Percentiles rank a stretch among this genome's conserved stretches.
phyloP scores from a whole-genome alignment of 2,329 filamentous ascomycete species.

The Mariannaea sp. region DNA sequence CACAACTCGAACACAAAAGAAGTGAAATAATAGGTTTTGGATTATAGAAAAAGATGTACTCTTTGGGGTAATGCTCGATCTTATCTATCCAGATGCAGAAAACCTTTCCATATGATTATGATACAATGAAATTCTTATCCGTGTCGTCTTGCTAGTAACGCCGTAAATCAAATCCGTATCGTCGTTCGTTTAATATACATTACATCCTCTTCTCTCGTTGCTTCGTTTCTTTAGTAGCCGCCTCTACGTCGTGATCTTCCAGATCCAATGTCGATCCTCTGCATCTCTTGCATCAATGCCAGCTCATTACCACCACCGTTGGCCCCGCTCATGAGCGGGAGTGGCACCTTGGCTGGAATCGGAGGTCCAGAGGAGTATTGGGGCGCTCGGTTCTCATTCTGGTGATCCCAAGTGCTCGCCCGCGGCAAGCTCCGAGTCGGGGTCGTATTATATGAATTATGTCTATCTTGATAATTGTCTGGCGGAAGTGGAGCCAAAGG shows the following conservation, averaged over 20 bases:
- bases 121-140: background rate
- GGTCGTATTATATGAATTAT: slow-evolving; percentile 40
- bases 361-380: slow-evolving; percentile 55
- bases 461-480: slow-evolving; percentile 55
- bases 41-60: too few relatives aligned
- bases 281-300: slow-evolving; percentile 74
- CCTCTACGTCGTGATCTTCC: slow-evolving; percentile 60
- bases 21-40: too few relatives aligned
- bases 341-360: slow-evolving; percentile 72
- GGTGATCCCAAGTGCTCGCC: slow-evolving; percentile 58
- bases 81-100: slow-evolving; percentile 2
- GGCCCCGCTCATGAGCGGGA: slow-evolving; percentile 53
- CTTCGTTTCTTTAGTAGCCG: slow-evolving; percentile 43
- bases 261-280: slow-evolving; percentile 67
- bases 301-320: slow-evolving; percentile 53
- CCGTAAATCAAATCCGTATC: slow-evolving; percentile 10
- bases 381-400: slow-evolving; percentile 57
- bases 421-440: slow-evolving; percentile 47
- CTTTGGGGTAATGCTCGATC: background rate
- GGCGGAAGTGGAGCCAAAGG: slow-evolving; percentile 59
- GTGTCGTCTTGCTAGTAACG: slow-evolving; percentile 14
- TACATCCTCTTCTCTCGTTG: slow-evolving; percentile 25
- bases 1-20: too few relatives aligned
- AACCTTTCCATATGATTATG: slow-evolving; percentile 8
- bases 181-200: slow-evolving; percentile 31